Evolutionary conservation across 164 flowering plant genomes (phyloP), one percentile per base, ranked within the genome.

Genomic region (Aristolochia fimbriata): DNA sequence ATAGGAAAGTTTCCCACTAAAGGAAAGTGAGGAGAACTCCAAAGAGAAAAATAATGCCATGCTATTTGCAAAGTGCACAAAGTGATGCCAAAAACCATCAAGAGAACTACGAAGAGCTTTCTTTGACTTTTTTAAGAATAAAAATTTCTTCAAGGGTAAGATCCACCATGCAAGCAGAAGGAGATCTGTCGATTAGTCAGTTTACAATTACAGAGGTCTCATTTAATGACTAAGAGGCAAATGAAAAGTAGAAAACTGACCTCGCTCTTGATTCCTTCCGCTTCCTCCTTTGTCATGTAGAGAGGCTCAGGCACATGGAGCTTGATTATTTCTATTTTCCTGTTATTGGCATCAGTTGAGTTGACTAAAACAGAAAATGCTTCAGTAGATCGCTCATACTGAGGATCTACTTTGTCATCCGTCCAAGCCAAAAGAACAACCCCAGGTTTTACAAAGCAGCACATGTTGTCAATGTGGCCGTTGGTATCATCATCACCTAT

Each of bases 401-500:
- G 99, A 19, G 86, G 89, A 68, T 93, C 99, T 56, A 75, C 70
- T 65, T 81, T 71, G 72, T 93, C 92, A 70, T 90, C 85, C n/a
- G 95, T 90, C 99, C 99, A 93, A 13, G 99, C 77, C 70, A 93
- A 66, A 74, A 86, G 52, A 65, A 93, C 96, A 15, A 84, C 90
- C 45, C 96, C 99, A 66, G 99, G 97, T 77, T 68, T 90, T 31
- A 60, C 97, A 73, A 93, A 93, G 65, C 99, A 93, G 80, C 99
- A 93, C 87, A 93, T 86, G 67, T 90, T 93, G 74, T 93, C 99
- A 23, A 93, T 74, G 63, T 93, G 99, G 15, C 99, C 99, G 74
- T 93, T 93, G 12, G 99, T 93, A 73, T 93, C 99, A 66, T 93
- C 97, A 76, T 93, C 99, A 64, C 97, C 98, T 93, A 81, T 50